A percentile compares a stretch with the other conserved stretches of the same genome.
Evolutionary conservation across 2,329 filamentous ascomycete genomes (phyloP).

Genomic region (Diplodia mutila): DNA sequence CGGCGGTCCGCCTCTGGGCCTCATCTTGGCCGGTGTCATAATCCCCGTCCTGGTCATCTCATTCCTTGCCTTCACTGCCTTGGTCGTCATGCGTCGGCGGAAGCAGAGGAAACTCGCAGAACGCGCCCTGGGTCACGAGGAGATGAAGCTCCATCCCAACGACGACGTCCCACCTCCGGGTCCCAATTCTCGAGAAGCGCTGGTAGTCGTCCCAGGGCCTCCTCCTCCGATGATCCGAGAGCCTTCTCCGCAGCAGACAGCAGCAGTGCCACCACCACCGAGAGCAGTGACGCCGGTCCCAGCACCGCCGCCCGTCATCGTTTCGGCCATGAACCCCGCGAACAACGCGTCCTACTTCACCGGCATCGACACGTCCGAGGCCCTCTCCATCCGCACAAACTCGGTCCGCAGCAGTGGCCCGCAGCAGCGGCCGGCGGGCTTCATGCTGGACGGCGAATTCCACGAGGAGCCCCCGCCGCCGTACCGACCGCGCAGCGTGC

Average conservation of each 20-base stretch:
- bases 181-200: no score
- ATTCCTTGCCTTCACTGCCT: conserved; percentile 3
- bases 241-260: neutral
- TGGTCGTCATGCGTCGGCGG: conserved; percentile 16
- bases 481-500: conserved; percentile 22
- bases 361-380: conserved; percentile 25
- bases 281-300: neutral
- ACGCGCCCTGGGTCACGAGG: neutral
- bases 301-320: conserved; percentile 18
- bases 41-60: conserved; percentile 10
- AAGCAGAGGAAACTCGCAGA: conserved; percentile 8
- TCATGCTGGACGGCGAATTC: conserved; percentile 24
- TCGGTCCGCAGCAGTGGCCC: neutral
- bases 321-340: conserved; percentile 15
- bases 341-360: conserved; percentile 22
- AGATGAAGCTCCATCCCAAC: conserved; percentile 16
- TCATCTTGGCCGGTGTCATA: conserved; percentile 11
- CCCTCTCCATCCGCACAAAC: conserved; percentile 23
- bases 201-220: neutral
- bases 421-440: neutral
- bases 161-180: conserved; percentile 7
- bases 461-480: conserved; percentile 25
- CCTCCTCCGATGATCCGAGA: neutral
- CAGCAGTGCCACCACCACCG: neutral
- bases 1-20: neutral